Base-by-base conservation (phyloP, 495 filamentous ascomycete species). In the Aspergillus saccharolyticus region DNA sequence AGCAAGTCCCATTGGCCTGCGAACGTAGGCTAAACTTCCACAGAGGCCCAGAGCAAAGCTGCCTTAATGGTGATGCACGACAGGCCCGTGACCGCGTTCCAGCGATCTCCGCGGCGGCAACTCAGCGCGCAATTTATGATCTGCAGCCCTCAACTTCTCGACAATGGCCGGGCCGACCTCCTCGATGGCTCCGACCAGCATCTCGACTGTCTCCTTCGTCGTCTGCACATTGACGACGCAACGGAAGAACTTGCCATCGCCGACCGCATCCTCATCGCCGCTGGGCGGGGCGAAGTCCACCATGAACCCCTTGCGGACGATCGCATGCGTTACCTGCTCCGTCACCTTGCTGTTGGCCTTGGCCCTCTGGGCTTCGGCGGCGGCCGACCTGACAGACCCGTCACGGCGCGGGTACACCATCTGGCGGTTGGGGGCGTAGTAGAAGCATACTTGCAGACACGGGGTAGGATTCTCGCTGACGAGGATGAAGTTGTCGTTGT, bases 371-470 rank as follows among this genome's bases (percentile, higher is more conserved):
- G 68, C 65, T 62, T 77, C 74, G 42, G 75, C 33, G 4, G 4
- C 33, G 33, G 33, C 7, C 33, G 33, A 30, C 4, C 2, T 39
- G 33, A 6, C 64, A 1, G 69, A 68, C 12, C 67, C 68, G 19
- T 66, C 42, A 17, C 66, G 67, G 8, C 70, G 71, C 30, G 67
- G 65, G 54, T 73, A 69, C 1, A 74, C 61, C 16, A 89, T 62
- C 60, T 70, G 56, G 5, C 84, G 81, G 21, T 74, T 78, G 0
- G 83, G 82, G 0, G 83, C 83, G 63, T 89, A 93, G 67, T 94
- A 96, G 68, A 96, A 97, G 74, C 93, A 97, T 17, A 97, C 89
- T 76, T 97, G 93, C 63, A 96, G 74, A 73, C 91, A 97, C 6
- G 91, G 90, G 43, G 90, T 87, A 47, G 91, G 89, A 57, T 89